Evolutionary conservation across 768 basidiomycete genomes (phyloP), one percentile per base, ranked within the genome.

Genomic region (Termitomyces sp.): DNA sequence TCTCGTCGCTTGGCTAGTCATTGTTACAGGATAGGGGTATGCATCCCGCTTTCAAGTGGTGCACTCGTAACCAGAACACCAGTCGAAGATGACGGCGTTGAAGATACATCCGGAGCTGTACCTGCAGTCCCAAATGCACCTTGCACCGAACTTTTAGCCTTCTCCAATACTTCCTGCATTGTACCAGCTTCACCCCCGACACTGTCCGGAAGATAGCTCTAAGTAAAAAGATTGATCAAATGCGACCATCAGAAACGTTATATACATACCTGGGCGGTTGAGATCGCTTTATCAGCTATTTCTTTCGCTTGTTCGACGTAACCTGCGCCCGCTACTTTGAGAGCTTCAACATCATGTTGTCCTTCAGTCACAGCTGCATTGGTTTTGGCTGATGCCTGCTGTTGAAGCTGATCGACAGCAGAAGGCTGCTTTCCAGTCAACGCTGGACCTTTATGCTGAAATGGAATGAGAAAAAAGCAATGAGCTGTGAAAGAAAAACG

Each of bases 291-390:
- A 14, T 67, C 67, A 0, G 79, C 82, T 2, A 81, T 47, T 7
- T 64, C 67, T 66, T 79, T 84, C 1, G 79, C 84, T 59, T 83
- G 78, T 22, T 82, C 78, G 6, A 85, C 66, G 60, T 84, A 84
- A 0, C 71, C 71, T 6, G 71, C 70, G 28, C 77, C 76, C 1
- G 74, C 63, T 4, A 73, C 74, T 62, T 79, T 78, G 0, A 72
- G 74, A 12, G 70, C 66, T 7, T 77, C 73, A 2, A 87, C 72
- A 55, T 80, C 76, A 6, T 68, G 65, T 59, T 80, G 73, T 3
- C 85, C 85, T 62, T 87, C 75, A 0, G 71, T 71, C n/a, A 79
- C 81, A 19, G 84, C 86, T 0, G 68, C 67, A 45, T 83, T 68
- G 1, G 79, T 81, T 60, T 70, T 78, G 46, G 68, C 59, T n/a